A percentile compares a stretch with the other conserved stretches of the same genome.
Conservation (phyloP, 1,284 basidiomycete species). For the Boletellus sp. region DNA sequence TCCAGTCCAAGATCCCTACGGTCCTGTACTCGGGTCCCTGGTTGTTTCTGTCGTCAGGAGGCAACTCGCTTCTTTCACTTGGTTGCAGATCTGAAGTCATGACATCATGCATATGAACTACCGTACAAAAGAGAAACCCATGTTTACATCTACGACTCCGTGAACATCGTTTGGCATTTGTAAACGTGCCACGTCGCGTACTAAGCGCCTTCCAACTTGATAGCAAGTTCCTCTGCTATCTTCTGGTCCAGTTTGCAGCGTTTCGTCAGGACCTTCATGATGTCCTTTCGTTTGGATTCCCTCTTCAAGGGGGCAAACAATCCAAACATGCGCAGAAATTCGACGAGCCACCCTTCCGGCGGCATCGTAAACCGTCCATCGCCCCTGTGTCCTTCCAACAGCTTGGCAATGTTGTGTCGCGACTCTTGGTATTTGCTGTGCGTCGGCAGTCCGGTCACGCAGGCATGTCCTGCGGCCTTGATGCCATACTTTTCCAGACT, state of each 20-base stretch:
- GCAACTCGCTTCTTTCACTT: too few relatives aligned
- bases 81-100: neutral
- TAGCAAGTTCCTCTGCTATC: conserved; percentile 21
- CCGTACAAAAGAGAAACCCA: conserved; percentile 6
- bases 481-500: conserved; percentile 25
- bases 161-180: neutral
- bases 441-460: conserved; percentile 28
- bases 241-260: conserved; percentile 25
- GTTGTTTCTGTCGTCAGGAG: too few relatives aligned
- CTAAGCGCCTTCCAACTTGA: conserved; percentile 10
- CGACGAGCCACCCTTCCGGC: conserved; percentile 24
- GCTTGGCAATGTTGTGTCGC: conserved; percentile 10
- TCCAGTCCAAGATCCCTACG: neutral
- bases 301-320: conserved; percentile 24
- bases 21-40: too few relatives aligned
- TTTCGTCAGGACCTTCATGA: conserved; percentile 25
- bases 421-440: conserved; percentile 30
- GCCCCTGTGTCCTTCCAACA: conserved; percentile 15
- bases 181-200: neutral
- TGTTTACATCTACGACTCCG: conserved; percentile 5
- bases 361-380: conserved; percentile 28
- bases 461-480: conserved; percentile 26
- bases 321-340: conserved; percentile 27
- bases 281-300: conserved; percentile 23
- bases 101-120: neutral